These are phyloP conservation scores for Tephrocybe sp. DNA, from an alignment of 768 basidiomycete genomes.

Conservation along the genomic window DNA sequence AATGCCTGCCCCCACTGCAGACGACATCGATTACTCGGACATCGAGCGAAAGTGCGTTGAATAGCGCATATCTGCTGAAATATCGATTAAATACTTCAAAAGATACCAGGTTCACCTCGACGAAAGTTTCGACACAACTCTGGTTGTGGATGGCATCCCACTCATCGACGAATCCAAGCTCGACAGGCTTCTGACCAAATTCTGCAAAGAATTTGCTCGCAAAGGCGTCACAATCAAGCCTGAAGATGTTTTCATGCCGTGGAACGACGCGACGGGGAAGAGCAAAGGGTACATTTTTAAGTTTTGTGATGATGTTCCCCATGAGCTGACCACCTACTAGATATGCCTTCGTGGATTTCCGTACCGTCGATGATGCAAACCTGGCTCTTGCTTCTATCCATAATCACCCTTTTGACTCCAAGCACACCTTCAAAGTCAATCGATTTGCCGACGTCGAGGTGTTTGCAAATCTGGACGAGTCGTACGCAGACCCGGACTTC, in stretches of 20 bases:
- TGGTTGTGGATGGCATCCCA: slow-evolving; percentile 93
- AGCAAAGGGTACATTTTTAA: slow-evolving; percentile 78
- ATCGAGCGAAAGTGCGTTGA: slow-evolving; percentile 78
- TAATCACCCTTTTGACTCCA: slow-evolving; percentile 83
- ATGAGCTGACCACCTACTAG: slow-evolving; percentile 36
- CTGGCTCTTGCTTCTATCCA: slow-evolving; percentile 68
- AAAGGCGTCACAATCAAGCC: slow-evolving; percentile 77
- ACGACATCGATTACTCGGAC: slow-evolving; percentile 84
- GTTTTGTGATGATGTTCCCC: not conserved
- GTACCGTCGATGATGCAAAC: slow-evolving; percentile 66
- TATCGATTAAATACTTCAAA: slow-evolving; percentile 10
- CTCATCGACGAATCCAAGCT: slow-evolving; percentile 85
- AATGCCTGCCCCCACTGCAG: slow-evolving; percentile 53
- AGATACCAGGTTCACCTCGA: slow-evolving; percentile 88
- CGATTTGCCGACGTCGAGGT: slow-evolving; percentile 88
- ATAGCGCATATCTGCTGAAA: not conserved
- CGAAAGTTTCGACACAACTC: slow-evolving; percentile 85
- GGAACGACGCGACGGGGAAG: slow-evolving; percentile 79
- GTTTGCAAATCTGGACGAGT: slow-evolving; percentile 74
- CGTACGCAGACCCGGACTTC: slow-evolving; percentile 70
- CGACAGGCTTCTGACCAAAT: slow-evolving; percentile 76
- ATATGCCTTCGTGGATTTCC: slow-evolving; percentile 82
- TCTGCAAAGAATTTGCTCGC: slow-evolving; percentile 81
- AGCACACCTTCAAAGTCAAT: slow-evolving; percentile 82
- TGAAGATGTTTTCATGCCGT: slow-evolving; percentile 84